These are phyloP conservation scores for Alternaria sp. DNA, from an alignment of 2,329 filamentous ascomycete species.

Conservation along the genomic window DNA sequence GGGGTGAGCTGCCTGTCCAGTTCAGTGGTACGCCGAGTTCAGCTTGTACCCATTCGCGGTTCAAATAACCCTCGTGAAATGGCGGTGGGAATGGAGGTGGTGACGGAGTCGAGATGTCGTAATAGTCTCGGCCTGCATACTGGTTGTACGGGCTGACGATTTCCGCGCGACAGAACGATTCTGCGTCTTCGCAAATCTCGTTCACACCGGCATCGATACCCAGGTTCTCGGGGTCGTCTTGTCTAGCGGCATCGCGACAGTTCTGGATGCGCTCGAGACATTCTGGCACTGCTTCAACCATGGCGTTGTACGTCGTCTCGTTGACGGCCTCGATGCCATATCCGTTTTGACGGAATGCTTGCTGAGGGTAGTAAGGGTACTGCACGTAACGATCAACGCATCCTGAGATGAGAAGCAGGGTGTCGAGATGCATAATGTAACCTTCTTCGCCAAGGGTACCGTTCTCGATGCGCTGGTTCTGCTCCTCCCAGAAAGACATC, in stretches of 20 bases:
- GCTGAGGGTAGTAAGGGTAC: slow-evolving; percentile 17
- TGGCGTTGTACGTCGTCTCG: slow-evolving; percentile 22
- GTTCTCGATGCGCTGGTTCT: slow-evolving; percentile 20
- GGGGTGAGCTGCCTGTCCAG: slow-evolving; percentile 22
- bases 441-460: slow-evolving; percentile 11
- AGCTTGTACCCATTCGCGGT: slow-evolving; percentile 20
- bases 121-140: slow-evolving; percentile 25
- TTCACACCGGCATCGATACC: slow-evolving; percentile 36
- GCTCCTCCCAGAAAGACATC: slow-evolving; percentile 22
- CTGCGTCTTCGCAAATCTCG: slow-evolving; percentile 58
- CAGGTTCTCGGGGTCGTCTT: slow-evolving; percentile 47
- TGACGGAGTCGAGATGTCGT: slow-evolving; percentile 23
- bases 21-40: slow-evolving; percentile 17
- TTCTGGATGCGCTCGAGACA: slow-evolving; percentile 22
- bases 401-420: slow-evolving; percentile 15
- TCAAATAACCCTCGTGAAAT: slow-evolving; percentile 17
- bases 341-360: slow-evolving; percentile 16
- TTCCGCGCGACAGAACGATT: slow-evolving; percentile 50
- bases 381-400: slow-evolving; percentile 17
- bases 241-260: slow-evolving; percentile 18
- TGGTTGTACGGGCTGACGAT: slow-evolving; percentile 25
- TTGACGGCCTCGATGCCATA: slow-evolving; percentile 19
- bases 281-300: slow-evolving; percentile 18
- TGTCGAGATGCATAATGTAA: slow-evolving; percentile 17
- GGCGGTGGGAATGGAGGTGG: slow-evolving; percentile 33